Conservation (phyloP, 495 filamentous ascomycete species). For the Oidiodendron maius region DNA sequence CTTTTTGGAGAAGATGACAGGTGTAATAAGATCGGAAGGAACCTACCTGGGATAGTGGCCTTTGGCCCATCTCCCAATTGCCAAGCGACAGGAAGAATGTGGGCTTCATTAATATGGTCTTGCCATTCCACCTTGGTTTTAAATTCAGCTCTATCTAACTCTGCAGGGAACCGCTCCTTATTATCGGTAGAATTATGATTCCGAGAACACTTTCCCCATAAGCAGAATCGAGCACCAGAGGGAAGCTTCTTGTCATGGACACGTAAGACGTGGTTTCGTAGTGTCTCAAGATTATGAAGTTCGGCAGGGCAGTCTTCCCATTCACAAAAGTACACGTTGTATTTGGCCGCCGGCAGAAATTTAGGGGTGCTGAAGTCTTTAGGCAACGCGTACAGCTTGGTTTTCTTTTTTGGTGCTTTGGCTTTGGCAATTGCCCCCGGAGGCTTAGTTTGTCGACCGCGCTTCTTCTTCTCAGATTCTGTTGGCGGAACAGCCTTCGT, state of each 20-base stretch:
- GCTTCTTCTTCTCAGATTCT: neutral
- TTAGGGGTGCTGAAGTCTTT: neutral
- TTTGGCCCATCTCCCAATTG: constrained; percentile 53
- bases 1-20: too few relatives aligned
- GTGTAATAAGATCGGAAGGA: neutral
- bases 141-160: constrained; percentile 5
- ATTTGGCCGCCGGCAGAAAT: constrained; percentile 13
- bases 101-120: constrained; percentile 45
- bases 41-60: constrained; percentile 42
- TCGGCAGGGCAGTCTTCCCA: constrained; percentile 60
- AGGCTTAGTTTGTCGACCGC: constrained; percentile 1
- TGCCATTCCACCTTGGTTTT: constrained; percentile 35
- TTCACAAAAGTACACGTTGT: constrained; percentile 40
- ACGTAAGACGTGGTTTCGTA: constrained; percentile 56
- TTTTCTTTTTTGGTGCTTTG: neutral
- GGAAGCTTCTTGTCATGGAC: constrained; percentile 33
- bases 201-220: constrained; percentile 39
- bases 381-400: constrained; percentile 1
- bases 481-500: too few relatives aligned
- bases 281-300: constrained; percentile 60
- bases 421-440: constrained; percentile 2
- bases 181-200: neutral
- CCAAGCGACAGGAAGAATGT: constrained; percentile 51
- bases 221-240: constrained; percentile 28
- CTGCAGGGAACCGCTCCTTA: neutral